Conservation (phyloP, 345 rosid genomes). For the Diplotaxis tenuifolia region DNA sequence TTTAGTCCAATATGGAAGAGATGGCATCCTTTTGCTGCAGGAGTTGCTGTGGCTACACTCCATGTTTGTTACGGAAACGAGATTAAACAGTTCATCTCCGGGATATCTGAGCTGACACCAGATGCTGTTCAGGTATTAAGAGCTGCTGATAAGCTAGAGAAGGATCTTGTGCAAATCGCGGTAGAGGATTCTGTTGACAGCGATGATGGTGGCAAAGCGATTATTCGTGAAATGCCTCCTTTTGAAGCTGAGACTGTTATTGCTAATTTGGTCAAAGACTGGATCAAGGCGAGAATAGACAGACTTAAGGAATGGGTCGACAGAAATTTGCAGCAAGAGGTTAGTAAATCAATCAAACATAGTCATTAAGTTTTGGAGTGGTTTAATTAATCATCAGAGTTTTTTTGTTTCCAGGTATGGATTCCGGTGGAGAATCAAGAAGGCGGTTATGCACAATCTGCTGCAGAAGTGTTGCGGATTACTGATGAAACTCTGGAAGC, state of each 20-base stretch:
- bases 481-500: slow-evolving; percentile 87
- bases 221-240: slow-evolving; percentile 98
- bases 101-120: slow-evolving; percentile 78
- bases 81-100: slow-evolving; percentile 78
- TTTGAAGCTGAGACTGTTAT: slow-evolving; percentile 91
- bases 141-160: slow-evolving; percentile 93
- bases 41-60: slow-evolving; percentile 96
- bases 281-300: slow-evolving; percentile 80
- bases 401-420: slow-evolving; percentile 56
- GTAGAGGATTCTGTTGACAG: slow-evolving; percentile 97
- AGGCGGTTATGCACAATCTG: slow-evolving; percentile 79
- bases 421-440: slow-evolving; percentile 61
- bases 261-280: slow-evolving; percentile 78
- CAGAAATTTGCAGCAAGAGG: slow-evolving; percentile 93
- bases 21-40: slow-evolving; percentile 99
- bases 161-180: slow-evolving; percentile 97
- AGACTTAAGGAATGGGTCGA: slow-evolving; percentile 90
- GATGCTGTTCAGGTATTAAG: slow-evolving; percentile 88
- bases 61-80: slow-evolving; percentile 95
- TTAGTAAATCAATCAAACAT: slow-evolving; percentile 26
- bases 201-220: slow-evolving; percentile 98
- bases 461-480: slow-evolving; percentile 69
- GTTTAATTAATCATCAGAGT: slow-evolving; percentile 7
- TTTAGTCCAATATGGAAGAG: slow-evolving; percentile 91
- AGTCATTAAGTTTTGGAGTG: background rate